Conservation (phyloP, 2,329 filamentous ascomycete genomes). For the Monilinia polystroma region DNA sequence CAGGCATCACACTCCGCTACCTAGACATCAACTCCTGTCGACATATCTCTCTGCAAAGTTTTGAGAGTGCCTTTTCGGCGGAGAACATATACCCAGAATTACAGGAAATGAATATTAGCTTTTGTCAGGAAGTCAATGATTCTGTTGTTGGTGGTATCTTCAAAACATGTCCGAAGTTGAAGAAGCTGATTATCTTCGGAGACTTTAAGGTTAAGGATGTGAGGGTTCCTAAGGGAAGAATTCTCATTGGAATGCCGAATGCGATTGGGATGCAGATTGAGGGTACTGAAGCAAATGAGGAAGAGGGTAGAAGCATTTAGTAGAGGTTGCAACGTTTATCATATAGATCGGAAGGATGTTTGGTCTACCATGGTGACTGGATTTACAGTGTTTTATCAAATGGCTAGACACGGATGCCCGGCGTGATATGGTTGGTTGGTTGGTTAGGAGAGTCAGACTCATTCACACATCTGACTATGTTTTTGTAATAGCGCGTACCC, state of each 20-base stretch:
- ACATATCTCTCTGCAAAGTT: constrained; percentile 70
- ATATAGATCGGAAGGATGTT: not conserved
- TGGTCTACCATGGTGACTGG: not conserved
- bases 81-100: constrained; percentile 66
- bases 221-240: constrained; percentile 53
- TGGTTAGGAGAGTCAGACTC: not conserved
- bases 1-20: constrained; percentile 61
- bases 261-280: constrained; percentile 61
- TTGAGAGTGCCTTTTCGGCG: constrained; percentile 69
- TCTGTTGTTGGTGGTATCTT: constrained; percentile 64
- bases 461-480: not conserved
- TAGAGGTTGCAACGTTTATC: not conserved
- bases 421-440: not conserved
- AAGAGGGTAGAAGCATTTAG: constrained; percentile 19
- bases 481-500: too few species aligned
- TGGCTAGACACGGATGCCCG: not conserved
- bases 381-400: not conserved
- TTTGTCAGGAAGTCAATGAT: constrained; percentile 68
- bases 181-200: constrained; percentile 61
- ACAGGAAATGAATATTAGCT: constrained; percentile 72
- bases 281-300: constrained; percentile 43
- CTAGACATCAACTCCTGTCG: constrained; percentile 83
- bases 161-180: constrained; percentile 59
- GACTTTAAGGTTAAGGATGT: constrained; percentile 61
- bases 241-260: constrained; percentile 59